Evolutionary conservation across 345 rosid genomes (phyloP).

Genomic region (Cardamine chenopodiifolia): DNA sequence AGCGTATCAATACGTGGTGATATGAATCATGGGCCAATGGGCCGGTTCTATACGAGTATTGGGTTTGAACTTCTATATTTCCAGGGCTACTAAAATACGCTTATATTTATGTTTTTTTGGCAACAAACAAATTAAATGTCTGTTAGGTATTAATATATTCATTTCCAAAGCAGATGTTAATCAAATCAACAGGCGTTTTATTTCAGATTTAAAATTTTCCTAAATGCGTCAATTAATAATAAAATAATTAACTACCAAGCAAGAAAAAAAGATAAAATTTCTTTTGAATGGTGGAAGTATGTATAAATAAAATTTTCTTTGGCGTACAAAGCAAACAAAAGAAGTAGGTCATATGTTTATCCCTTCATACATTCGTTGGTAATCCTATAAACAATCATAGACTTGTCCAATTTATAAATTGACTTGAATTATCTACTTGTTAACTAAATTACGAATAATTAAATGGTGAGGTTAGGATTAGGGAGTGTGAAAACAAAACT

Average conservation of each 20-base stretch:
- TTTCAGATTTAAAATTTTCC: not conserved
- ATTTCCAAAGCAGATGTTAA: not conserved
- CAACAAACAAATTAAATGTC: not conserved
- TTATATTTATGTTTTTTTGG: not conserved
- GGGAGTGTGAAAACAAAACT: slow-evolving; percentile 34
- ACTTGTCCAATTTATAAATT: slow-evolving; percentile 24
- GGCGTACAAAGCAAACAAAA: slow-evolving; percentile 22
- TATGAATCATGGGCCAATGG: not conserved
- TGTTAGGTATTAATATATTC: not conserved
- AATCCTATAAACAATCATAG: slow-evolving; percentile 13
- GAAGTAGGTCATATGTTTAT: slow-evolving; percentile 34
- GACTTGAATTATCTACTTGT: slow-evolving; percentile 18
- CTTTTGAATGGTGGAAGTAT: slow-evolving; percentile 16
- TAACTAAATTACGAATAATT: not conserved
- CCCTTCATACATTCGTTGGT: slow-evolving; percentile 30
- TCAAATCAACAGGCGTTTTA: not conserved
- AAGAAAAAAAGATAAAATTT: not conserved
- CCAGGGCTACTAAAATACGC: not conserved
- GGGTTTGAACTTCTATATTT: not conserved
- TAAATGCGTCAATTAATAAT: not conserved
- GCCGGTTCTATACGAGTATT: not conserved
- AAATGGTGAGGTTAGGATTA: not conserved
- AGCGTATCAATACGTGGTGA: not conserved
- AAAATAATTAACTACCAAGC: not conserved
- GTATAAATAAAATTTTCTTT: not conserved